Percentiles rank a stretch among this genome's conserved stretches.
phyloP scores from a whole-genome alignment of 2,329 filamentous ascomycete species.

The Aureobasidium sp. region DNA sequence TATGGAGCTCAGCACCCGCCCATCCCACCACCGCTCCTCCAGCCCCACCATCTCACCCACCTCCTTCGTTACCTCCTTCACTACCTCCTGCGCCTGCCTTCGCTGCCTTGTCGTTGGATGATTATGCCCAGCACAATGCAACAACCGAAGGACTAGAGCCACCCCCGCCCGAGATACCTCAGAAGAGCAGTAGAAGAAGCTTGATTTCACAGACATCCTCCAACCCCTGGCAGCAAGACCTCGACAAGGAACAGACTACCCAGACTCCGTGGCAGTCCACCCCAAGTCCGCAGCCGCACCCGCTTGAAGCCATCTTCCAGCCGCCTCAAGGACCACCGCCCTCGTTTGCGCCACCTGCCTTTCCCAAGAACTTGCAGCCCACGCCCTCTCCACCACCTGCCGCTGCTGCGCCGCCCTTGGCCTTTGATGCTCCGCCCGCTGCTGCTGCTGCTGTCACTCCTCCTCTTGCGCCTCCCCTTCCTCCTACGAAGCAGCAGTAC shows the following conservation, averaged over 20 bases:
- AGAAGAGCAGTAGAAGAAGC: conserved; percentile 7
- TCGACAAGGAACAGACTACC: conserved; percentile 20
- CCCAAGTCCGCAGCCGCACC: background rate
- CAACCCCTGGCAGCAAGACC: conserved; percentile 15
- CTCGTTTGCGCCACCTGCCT: background rate
- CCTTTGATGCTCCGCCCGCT: background rate
- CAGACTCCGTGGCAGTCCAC: background rate
- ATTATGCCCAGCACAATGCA: conserved; percentile 11
- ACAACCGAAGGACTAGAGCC: background rate
- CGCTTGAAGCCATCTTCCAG: background rate
- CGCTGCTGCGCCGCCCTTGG: background rate
- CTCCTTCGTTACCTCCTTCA: conserved; percentile 32
- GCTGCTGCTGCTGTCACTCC: background rate
- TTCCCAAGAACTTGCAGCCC: background rate
- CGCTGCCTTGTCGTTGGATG: conserved; percentile 28
- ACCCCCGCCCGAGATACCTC: conserved; percentile 2
- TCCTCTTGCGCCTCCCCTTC: conserved; percentile 7
- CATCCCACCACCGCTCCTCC: conserved; percentile 17
- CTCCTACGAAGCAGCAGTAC: background rate
- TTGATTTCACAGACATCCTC: background rate
- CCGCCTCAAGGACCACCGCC: background rate
- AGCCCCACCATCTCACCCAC: conserved; percentile 24
- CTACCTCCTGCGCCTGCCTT: conserved; percentile 34
- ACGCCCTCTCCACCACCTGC: background rate
- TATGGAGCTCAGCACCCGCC: conserved; percentile 29